Evolutionary conservation across 345 rosid species (phyloP), one percentile per base, ranked within the genome.

Genomic region (Heritiera littoralis): DNA sequence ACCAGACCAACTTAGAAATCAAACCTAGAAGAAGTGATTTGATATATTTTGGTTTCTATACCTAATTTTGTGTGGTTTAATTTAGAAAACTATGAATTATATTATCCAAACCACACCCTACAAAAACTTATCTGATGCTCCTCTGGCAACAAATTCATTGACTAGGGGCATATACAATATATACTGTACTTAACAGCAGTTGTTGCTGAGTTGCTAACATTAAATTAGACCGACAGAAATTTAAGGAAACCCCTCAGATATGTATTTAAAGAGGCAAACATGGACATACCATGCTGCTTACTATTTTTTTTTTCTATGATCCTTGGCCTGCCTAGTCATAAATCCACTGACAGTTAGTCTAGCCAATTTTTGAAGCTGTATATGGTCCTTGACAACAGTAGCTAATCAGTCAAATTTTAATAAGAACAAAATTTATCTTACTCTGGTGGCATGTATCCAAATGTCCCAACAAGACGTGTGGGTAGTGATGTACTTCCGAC

Each of bases 401-500:
- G 46, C 63, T 32, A 17, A 72, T 58, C 13, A 51, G 45, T 32
- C 52, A 17, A 54, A 68, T 11, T 67, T 20, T 60, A 20, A 10
- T 35, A 18, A 12, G 48, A 68, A 55, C 5, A 23, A 76, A 66
- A 69, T 51, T 56, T 28, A 80, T 77, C 92, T 88, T 89, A 94
- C 99, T 96, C 99, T 0, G 98, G 99, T 28, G 99, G 92, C 99
- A 96, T 96, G 85, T 96, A 96, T 84, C 99, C 99, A 85, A 96
- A 96, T 69, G 99, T 96, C 40, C 99, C 98, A 85, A 92, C 95
- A 55, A 94, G 94, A 74, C 93, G 90, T 23, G 97, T 88, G 28
- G 83, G 91, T 13, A 89, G 85, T 1, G 94, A 88, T 64, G 87
- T 11, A 79, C 92, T 83, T 81, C 95, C 99, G n/a, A 90, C 93